phyloP scores from a whole-genome alignment of 345 rosid genomes.

The Gossypium thurberi region DNA sequence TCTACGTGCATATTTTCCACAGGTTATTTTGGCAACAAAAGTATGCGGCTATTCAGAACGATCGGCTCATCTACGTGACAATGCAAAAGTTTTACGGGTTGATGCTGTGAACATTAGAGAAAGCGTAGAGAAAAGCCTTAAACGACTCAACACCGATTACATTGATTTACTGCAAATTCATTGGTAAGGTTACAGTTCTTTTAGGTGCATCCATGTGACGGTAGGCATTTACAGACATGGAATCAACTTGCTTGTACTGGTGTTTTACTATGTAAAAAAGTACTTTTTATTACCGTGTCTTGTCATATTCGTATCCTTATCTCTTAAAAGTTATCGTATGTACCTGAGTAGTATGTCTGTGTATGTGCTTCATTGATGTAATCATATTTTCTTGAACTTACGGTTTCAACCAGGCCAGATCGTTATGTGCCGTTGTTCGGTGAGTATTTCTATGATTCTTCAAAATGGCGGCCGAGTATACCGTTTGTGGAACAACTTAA shows the following conservation, averaged over 20 bases:
- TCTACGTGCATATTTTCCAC: background rate
- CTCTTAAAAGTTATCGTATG: background rate
- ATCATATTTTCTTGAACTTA: background rate
- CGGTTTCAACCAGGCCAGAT: slow-evolving; percentile 69
- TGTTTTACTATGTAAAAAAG: background rate
- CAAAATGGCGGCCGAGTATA: slow-evolving; percentile 77
- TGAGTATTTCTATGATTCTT: slow-evolving; percentile 46
- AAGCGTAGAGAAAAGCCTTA: slow-evolving; percentile 91
- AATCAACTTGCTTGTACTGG: background rate
- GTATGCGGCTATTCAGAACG: slow-evolving; percentile 75
- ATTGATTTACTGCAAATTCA: slow-evolving; percentile 92
- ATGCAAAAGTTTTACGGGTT: slow-evolving; percentile 57
- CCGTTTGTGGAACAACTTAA: slow-evolving; percentile 77
- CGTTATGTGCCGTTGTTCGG: slow-evolving; percentile 90
- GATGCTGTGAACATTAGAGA: slow-evolving; percentile 85
- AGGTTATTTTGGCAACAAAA: slow-evolving; percentile 93
- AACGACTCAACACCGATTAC: slow-evolving; percentile 85
- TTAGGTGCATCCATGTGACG: background rate
- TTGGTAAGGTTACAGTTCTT: slow-evolving; percentile 39
- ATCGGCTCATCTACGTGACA: slow-evolving; percentile 49
- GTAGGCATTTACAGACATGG: background rate
- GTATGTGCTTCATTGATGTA: background rate
- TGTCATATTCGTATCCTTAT: background rate
- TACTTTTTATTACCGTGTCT: background rate
- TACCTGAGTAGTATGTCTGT: background rate